Base-by-base conservation (phyloP, 2,329 filamentous ascomycete genomes). In the Cylindrodendrum hubeiense region DNA sequence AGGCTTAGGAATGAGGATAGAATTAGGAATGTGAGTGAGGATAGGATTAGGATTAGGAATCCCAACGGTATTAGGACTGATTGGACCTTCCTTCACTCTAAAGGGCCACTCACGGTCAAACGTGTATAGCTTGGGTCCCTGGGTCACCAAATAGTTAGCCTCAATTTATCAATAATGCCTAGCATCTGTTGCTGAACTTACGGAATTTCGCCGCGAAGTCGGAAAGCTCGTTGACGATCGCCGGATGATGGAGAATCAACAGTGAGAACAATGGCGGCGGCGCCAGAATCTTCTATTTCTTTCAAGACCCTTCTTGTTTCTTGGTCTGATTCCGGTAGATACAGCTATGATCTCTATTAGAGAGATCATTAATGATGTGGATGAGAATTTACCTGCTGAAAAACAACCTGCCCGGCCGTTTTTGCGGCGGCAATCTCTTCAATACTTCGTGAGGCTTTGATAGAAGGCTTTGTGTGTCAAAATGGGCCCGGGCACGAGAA, bases 151-250 rank as follows among this genome's bases (percentile, higher is more conserved):
- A 72, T 70, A 67, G 60, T 58, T 30, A 37, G 34, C 17, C 17
- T 17, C 2, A n/a, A 15, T 2, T 5, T 13, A 2, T 37, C 17
- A 5, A 17, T 37, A 2, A 5, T n/a, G 3, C 2, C 1, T 15
- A 17, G 17, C 3, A 37, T n/a, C n/a, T 7, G 13, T 37, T 37
- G 34, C 63, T 37, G 6, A 26, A 22, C 71, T 66, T 60, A 76
- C 67, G 79, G 78, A n/a, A 79, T 81, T 24, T 77, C 76, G 46
- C 81, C 80, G 30, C 71, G 75, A 65, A 76, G 81, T 28, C 81
- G 79, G 19, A 76, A 75, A 28, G 81, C 81, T 12, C 80, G 79
- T 64, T 82, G 80, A 10, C 80, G 77, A 75, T 79, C 79, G 30
- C 78, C 77, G 28, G 76, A 73, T 28, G 78, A 79, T 13, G 80